Conservation (phyloP, 306 rosid species). For the Senna siamea region DNA sequence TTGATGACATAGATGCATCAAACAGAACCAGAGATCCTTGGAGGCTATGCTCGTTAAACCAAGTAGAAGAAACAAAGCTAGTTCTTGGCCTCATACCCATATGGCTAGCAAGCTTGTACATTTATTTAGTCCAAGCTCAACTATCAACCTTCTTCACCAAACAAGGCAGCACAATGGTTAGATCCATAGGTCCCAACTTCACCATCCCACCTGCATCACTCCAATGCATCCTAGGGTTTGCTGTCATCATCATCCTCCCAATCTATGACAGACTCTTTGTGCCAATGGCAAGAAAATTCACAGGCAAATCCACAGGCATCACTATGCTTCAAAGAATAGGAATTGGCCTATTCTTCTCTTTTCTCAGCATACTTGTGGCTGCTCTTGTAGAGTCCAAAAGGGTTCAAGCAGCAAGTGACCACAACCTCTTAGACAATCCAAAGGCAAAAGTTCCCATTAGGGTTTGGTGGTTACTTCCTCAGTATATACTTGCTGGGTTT, state of each 20-base stretch:
- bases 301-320: slow-evolving; percentile 43
- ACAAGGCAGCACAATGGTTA: slow-evolving; percentile 47
- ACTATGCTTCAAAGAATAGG: slow-evolving; percentile 53
- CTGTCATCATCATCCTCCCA: slow-evolving; percentile 39
- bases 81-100: slow-evolving; percentile 47
- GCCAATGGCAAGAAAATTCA: slow-evolving; percentile 35
- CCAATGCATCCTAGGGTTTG: slow-evolving; percentile 32
- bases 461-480: slow-evolving; percentile 66
- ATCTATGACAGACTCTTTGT: slow-evolving; percentile 47
- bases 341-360: slow-evolving; percentile 42
- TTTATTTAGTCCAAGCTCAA: slow-evolving; percentile 37
- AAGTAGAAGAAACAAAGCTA: slow-evolving; percentile 60
- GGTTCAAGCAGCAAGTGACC: slow-evolving; percentile 18
- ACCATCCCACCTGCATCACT: slow-evolving; percentile 49
- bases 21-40: slow-evolving; percentile 42
- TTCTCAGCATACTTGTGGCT: slow-evolving; percentile 40
- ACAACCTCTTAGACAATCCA: slow-evolving; percentile 40
- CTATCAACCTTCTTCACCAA: slow-evolving; percentile 47
- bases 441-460: slow-evolving; percentile 46
- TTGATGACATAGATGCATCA: slow-evolving; percentile 44
- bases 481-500: slow-evolving; percentile 43
- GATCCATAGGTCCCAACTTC: slow-evolving; percentile 46
- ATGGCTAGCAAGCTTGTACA: slow-evolving; percentile 47
- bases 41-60: slow-evolving; percentile 50
- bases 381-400: slow-evolving; percentile 47